Evolutionary conservation across 768 basidiomycete genomes (phyloP).

Genomic region (Lactarius vividus): DNA sequence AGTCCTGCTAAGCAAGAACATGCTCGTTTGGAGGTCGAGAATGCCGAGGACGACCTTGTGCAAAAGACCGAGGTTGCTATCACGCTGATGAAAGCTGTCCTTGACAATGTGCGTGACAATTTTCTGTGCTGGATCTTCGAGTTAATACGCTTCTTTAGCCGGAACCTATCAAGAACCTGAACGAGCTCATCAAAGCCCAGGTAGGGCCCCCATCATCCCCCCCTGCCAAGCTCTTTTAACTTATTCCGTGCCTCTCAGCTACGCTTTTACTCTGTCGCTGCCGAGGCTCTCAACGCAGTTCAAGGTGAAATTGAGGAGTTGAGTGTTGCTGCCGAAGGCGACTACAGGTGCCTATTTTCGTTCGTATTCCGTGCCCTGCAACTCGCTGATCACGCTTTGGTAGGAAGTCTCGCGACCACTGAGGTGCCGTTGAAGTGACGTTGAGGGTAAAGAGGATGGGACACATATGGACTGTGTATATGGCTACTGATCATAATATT

Average conservation of each 20-base stretch:
- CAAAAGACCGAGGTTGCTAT: constrained; percentile 98
- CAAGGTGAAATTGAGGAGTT: constrained; percentile 94
- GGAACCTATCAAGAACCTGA: constrained; percentile 92
- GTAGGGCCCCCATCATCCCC: constrained; percentile 35
- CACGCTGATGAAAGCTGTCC: constrained; percentile 94
- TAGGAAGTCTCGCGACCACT: constrained; percentile 91
- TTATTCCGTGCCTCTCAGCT: constrained; percentile 43
- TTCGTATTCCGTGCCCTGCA: neutral
- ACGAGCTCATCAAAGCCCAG: constrained; percentile 89
- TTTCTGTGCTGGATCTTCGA: neutral
- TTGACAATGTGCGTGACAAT: constrained; percentile 78
- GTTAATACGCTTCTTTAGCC: constrained; percentile 51
- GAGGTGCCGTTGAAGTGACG: constrained; percentile 45
- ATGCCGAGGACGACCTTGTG: constrained; percentile 93
- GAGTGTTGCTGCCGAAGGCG: constrained; percentile 88
- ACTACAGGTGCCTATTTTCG: constrained; percentile 65
- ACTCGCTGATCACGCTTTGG: constrained; percentile 16
- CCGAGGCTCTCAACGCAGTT: constrained; percentile 75
- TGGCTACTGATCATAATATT: constrained; percentile 20
- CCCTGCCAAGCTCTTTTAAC: neutral
- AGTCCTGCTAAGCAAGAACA: constrained; percentile 81
- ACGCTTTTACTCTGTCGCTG: constrained; percentile 68
- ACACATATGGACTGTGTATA: constrained; percentile 15
- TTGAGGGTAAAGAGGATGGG: constrained; percentile 7
- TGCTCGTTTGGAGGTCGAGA: constrained; percentile 87